These are phyloP conservation scores for Leptodermis oblonga DNA, from an alignment of 257 asterid species.

Conservation along the genomic window DNA sequence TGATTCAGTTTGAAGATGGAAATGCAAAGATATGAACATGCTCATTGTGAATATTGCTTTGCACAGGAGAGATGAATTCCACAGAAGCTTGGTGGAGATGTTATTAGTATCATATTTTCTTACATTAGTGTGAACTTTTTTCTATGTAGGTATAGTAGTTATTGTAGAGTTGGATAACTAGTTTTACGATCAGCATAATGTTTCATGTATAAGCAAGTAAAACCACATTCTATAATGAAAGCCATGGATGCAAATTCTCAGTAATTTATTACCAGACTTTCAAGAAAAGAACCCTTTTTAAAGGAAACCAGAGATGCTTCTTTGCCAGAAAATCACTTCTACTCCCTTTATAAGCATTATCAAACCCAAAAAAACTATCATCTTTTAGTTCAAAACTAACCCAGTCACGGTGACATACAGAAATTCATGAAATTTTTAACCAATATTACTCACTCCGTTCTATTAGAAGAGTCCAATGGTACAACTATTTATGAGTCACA, in stretches of 20 bases:
- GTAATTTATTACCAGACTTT: neutral
- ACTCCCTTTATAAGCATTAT: neutral
- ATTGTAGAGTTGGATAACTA: constrained; percentile 29
- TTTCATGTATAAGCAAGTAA: constrained; percentile 3
- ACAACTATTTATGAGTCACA: too few species aligned
- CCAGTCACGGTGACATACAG: neutral
- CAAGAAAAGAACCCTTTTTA: neutral
- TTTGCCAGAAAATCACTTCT: constrained; percentile 6
- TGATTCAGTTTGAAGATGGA: constrained; percentile 43
- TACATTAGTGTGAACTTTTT: constrained; percentile 17
- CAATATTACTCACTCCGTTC: too few species aligned
- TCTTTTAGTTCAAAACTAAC: neutral
- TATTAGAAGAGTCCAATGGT: too few species aligned
- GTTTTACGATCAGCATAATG: neutral
- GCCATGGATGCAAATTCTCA: neutral
- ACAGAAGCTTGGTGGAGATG: constrained; percentile 26
- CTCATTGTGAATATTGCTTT: constrained; percentile 29
- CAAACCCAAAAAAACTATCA: neutral
- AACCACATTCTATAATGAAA: neutral
- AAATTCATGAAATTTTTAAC: neutral
- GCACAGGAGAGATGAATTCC: constrained; percentile 24
- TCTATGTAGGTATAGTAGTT: constrained; percentile 23
- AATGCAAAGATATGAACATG: neutral
- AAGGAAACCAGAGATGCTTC: neutral
- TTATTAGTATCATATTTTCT: constrained; percentile 17